phyloP scores from a whole-genome alignment of 2,329 filamentous ascomycete genomes.

The Aspergillus pseudonomiae region DNA sequence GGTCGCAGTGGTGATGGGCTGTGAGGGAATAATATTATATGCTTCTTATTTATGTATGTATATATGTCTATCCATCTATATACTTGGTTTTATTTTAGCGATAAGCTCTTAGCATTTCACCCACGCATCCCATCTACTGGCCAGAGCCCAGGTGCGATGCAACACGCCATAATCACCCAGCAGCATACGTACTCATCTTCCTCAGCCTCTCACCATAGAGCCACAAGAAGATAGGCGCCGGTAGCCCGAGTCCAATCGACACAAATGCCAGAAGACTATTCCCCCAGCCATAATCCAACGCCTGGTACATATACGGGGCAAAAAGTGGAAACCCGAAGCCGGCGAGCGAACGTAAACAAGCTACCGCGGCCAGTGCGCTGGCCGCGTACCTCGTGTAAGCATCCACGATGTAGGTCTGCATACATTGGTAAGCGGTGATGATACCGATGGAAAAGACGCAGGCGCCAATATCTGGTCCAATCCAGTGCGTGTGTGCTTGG shows the following conservation, averaged over 20 bases:
- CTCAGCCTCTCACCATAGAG: conserved; percentile 48
- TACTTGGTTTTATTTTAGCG: background rate
- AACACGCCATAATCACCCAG: conserved; percentile 2
- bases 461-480: conserved; percentile 56
- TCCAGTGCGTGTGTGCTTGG: conserved; percentile 54
- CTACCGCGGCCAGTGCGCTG: conserved; percentile 31
- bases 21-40: background rate
- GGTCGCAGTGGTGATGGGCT: background rate
- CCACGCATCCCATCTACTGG: background rate
- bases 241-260: conserved; percentile 39
- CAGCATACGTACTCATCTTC: conserved; percentile 44
- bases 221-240: conserved; percentile 52
- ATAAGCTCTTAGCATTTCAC: background rate
- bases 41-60: background rate
- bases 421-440: conserved; percentile 40
- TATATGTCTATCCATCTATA: background rate
- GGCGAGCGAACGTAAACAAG: conserved; percentile 32
- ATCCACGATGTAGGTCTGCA: conserved; percentile 40
- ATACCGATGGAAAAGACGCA: conserved; percentile 50
- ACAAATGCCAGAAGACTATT: conserved; percentile 41
- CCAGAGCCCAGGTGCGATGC: no score
- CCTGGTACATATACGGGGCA: conserved; percentile 34
- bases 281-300: conserved; percentile 36
- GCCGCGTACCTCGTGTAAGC: conserved; percentile 37
- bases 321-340: conserved; percentile 42